These are phyloP conservation scores for Bipolaris sorokiniana DNA, from an alignment of 2,329 filamentous ascomycete species.

Conservation along the genomic window DNA sequence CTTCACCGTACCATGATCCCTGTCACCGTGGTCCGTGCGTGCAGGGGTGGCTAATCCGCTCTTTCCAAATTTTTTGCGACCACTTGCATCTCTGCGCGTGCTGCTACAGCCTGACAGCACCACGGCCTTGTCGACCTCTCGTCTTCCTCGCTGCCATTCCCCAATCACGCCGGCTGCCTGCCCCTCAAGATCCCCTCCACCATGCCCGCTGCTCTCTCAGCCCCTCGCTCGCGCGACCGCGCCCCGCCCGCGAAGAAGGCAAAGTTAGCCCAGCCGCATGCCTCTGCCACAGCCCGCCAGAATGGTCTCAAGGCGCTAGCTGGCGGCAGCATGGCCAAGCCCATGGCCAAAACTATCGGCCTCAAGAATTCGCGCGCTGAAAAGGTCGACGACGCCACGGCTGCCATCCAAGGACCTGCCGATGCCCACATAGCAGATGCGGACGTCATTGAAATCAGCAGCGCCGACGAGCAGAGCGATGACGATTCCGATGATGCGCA, in stretches of 20 bases:
- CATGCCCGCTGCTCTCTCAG: conserved; percentile 45
- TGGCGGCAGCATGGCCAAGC: conserved; percentile 39
- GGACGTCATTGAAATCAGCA: conserved; percentile 57
- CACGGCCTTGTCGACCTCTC: conserved; percentile 11
- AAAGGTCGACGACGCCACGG: conserved; percentile 63
- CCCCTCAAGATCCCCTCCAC: neutral
- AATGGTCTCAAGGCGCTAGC: conserved; percentile 45
- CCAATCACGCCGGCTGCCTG: neutral
- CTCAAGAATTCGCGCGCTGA: conserved; percentile 57
- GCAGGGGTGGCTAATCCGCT: conserved; percentile 19
- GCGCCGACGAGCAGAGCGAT: conserved; percentile 52
- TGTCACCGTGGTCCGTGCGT: conserved; percentile 13
- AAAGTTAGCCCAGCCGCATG: conserved; percentile 39
- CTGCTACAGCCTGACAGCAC: conserved; percentile 32
- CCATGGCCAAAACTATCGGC: conserved; percentile 60
- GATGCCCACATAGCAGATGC: conserved; percentile 48
- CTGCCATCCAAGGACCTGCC: conserved; percentile 59
- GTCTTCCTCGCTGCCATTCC: neutral
- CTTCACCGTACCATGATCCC: conserved; percentile 17
- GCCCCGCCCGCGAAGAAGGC: conserved; percentile 48
- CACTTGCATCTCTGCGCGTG: conserved; percentile 25
- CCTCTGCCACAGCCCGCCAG: conserved; percentile 24
- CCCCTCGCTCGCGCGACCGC: conserved; percentile 32
- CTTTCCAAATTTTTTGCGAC: conserved; percentile 27
- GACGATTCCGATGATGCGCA: conserved; percentile 41